A percentile compares a stretch with the other conserved stretches of the same genome.
These are phyloP conservation scores for Leucocoprinus birnbaumii DNA, from an alignment of 768 basidiomycete species.

Conservation along the genomic window DNA sequence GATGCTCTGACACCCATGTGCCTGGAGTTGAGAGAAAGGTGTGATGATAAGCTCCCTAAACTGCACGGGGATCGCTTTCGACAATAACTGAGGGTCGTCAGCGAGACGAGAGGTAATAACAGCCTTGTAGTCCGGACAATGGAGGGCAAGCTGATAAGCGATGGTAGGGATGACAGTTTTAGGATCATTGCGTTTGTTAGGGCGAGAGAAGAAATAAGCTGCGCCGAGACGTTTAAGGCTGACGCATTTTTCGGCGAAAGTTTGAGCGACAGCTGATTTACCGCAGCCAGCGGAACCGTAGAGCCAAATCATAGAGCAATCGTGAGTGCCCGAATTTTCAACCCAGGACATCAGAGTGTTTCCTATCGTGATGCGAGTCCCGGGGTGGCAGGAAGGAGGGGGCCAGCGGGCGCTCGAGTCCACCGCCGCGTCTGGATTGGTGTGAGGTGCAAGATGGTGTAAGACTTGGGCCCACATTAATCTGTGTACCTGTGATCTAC, in stretches of 20 bases:
- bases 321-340: neutral
- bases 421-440: neutral
- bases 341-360: neutral
- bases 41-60: conserved; percentile 5
- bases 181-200: neutral
- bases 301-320: conserved; percentile 10
- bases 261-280: conserved; percentile 11
- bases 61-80: neutral
- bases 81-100: neutral
- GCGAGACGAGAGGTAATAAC: neutral
- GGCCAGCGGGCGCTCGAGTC: neutral
- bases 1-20: no score
- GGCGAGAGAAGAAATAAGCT: conserved; percentile 3
- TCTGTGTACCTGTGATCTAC: no score
- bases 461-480: neutral
- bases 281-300: neutral
- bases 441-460: neutral
- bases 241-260: neutral
- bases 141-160: conserved; percentile 5
- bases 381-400: neutral
- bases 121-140: neutral
- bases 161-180: neutral
- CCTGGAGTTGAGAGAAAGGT: neutral
- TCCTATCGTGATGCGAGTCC: neutral
- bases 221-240: neutral